Conservation (phyloP, 306 rosid genomes). For the Elaeagnus macrophylla region DNA sequence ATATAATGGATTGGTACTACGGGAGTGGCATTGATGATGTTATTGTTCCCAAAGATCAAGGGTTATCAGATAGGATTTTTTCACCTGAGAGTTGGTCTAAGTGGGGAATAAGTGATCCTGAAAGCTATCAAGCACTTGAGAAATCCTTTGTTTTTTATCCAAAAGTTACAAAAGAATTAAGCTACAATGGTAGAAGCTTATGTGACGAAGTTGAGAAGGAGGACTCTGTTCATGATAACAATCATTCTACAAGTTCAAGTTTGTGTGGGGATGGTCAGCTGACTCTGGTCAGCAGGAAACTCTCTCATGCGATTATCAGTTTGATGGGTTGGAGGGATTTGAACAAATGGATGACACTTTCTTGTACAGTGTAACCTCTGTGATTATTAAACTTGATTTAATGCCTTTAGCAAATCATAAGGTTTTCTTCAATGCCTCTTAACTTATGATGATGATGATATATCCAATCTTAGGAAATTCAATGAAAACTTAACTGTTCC, state of each 20-base stretch:
- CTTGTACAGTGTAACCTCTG: constrained; percentile 76
- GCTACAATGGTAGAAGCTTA: constrained; percentile 28
- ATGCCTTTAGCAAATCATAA: constrained; percentile 8
- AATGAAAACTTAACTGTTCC: constrained; percentile 41
- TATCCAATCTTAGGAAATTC: constrained; percentile 28
- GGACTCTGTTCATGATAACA: constrained; percentile 32
- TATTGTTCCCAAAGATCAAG: constrained; percentile 40
- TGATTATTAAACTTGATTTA: constrained; percentile 50
- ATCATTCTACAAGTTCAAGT: constrained; percentile 46
- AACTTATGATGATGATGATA: constrained; percentile 21
- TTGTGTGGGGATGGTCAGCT: constrained; percentile 38
- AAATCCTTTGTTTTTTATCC: constrained; percentile 24
- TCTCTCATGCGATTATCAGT: constrained; percentile 26
- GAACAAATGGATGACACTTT: constrained; percentile 55
- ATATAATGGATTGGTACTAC: constrained; percentile 54
- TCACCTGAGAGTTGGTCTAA: constrained; percentile 59
- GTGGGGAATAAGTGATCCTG: constrained; percentile 50
- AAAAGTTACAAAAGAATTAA: constrained; percentile 24
- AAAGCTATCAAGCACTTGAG: constrained; percentile 26
- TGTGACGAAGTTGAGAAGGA: constrained; percentile 34
- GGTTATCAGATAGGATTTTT: constrained; percentile 41
- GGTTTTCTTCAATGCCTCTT: constrained; percentile 21
- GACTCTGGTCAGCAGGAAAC: constrained; percentile 31
- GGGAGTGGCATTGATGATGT: constrained; percentile 37
- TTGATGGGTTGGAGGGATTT: constrained; percentile 44